Percentiles rank a stretch among this genome's conserved stretches.
These are phyloP conservation scores for Colletotrichum scovillei DNA, from an alignment of 2,329 filamentous ascomycete species.

Conservation along the genomic window DNA sequence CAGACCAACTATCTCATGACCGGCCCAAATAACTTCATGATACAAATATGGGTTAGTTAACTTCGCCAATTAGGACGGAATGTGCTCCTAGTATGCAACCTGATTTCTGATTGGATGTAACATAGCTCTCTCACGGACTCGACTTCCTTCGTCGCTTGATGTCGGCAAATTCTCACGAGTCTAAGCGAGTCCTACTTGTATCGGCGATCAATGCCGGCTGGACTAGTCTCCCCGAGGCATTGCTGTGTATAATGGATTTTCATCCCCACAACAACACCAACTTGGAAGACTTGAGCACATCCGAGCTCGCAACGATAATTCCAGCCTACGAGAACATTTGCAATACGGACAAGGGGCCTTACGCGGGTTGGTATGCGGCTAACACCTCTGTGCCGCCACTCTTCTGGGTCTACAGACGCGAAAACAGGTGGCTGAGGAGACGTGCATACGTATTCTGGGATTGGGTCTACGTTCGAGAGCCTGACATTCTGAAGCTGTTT, in stretches of 20 bases:
- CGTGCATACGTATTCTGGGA: not conserved
- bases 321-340: not conserved
- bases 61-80: too few species aligned
- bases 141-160: too few species aligned
- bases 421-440: not conserved
- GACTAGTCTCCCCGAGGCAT: not conserved
- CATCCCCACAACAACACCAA: too few species aligned
- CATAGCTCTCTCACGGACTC: too few species aligned
- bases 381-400: not conserved
- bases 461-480: not conserved
- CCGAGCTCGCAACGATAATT: not conserved
- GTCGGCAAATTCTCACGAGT: too few species aligned
- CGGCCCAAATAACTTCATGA: too few species aligned
- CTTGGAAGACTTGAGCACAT: not conserved
- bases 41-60: too few species aligned
- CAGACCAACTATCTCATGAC: too few species aligned
- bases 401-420: not conserved
- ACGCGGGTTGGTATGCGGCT: not conserved
- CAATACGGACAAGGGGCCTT: not conserved
- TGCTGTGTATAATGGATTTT: too few species aligned
- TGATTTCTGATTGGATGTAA: too few species aligned
- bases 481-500: not conserved
- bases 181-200: not conserved
- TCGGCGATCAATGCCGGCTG: not conserved
- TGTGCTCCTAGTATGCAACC: too few species aligned